A percentile compares a stretch with the other conserved stretches of the same genome.
These are phyloP conservation scores for Periconia sp. DNA, from an alignment of 2,329 filamentous ascomycete species.

Conservation along the genomic window DNA sequence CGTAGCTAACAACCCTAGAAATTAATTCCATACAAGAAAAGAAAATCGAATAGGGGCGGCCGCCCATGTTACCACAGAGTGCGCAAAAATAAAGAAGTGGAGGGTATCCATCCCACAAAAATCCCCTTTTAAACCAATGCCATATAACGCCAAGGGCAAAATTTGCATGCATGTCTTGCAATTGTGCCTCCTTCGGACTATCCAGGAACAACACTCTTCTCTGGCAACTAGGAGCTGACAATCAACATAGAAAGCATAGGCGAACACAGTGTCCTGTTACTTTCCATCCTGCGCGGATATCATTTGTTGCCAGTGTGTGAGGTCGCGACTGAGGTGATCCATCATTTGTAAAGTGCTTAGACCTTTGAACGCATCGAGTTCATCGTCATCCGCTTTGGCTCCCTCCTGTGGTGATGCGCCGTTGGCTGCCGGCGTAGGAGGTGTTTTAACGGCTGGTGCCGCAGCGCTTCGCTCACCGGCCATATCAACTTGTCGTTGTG, in stretches of 20 bases:
- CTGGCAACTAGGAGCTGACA: too few relatives aligned
- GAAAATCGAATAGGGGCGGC: neutral
- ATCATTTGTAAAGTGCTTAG: constrained; percentile 86
- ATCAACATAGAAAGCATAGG: neutral
- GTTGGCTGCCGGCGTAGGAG: constrained; percentile 21
- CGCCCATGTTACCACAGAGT: neutral
- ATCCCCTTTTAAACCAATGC: constrained; percentile 4
- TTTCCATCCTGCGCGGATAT: constrained; percentile 33
- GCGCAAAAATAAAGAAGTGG: constrained; percentile 19
- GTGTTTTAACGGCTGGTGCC: constrained; percentile 28
- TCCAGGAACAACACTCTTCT: neutral
- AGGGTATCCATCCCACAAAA: constrained; percentile 31
- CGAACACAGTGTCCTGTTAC: constrained; percentile 5
- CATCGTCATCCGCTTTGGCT: constrained; percentile 47
- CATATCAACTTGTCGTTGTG: constrained; percentile 83
- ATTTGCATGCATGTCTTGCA: neutral
- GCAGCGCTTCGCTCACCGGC: constrained; percentile 57
- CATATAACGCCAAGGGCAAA: constrained; percentile 16
- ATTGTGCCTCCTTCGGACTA: too few relatives aligned
- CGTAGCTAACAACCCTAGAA: too few relatives aligned
- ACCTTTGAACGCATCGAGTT: constrained; percentile 62
- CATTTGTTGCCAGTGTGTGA: constrained; percentile 79
- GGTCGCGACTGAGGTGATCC: constrained; percentile 77
- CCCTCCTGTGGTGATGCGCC: constrained; percentile 20
- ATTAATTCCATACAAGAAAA: neutral